A percentile compares a stretch with the other conserved stretches of the same genome.
Evolutionary conservation across 306 rosid genomes (phyloP).

Genomic region (Fragaria iinumae): DNA sequence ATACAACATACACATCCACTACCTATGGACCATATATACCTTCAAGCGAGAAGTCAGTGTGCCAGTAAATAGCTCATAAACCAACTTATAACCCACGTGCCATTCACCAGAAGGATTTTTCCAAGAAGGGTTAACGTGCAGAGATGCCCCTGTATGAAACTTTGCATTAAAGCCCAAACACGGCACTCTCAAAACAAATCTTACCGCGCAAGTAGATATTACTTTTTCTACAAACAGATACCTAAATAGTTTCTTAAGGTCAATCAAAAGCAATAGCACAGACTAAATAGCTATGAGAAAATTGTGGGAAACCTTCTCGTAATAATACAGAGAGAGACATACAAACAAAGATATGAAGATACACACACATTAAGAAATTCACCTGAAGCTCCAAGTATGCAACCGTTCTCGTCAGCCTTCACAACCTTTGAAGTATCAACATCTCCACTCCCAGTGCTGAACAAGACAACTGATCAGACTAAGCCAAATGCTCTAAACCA

Average conservation of each 20-base stretch:
- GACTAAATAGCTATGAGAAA: background rate
- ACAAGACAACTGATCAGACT: conserved; percentile 15
- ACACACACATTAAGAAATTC: conserved; percentile 21
- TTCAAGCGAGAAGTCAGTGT: conserved; percentile 78
- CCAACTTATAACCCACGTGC: conserved; percentile 85
- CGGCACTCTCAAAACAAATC: background rate
- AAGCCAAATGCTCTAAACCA: conserved; percentile 18
- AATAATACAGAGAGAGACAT: background rate
- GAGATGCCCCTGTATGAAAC: conserved; percentile 59
- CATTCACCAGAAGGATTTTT: conserved; percentile 97
- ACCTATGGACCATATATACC: conserved; percentile 44
- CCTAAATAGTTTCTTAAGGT: background rate
- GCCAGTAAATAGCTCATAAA: conserved; percentile 79
- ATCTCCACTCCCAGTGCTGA: conserved; percentile 94
- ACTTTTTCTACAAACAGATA: background rate
- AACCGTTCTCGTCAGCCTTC: conserved; percentile 72
- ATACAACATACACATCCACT: background rate
- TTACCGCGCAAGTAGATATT: background rate
- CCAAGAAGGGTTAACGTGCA: conserved; percentile 77
- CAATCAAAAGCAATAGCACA: background rate
- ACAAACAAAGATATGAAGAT: background rate
- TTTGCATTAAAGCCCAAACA: conserved; percentile 27
- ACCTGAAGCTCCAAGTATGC: conserved; percentile 86
- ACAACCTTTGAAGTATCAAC: conserved; percentile 87
- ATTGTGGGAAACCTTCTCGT: background rate